A percentile compares a stretch with the other conserved stretches of the same genome.
phyloP scores from a whole-genome alignment of 2,329 filamentous ascomycete genomes.

The Cladophialophora carrionii region DNA sequence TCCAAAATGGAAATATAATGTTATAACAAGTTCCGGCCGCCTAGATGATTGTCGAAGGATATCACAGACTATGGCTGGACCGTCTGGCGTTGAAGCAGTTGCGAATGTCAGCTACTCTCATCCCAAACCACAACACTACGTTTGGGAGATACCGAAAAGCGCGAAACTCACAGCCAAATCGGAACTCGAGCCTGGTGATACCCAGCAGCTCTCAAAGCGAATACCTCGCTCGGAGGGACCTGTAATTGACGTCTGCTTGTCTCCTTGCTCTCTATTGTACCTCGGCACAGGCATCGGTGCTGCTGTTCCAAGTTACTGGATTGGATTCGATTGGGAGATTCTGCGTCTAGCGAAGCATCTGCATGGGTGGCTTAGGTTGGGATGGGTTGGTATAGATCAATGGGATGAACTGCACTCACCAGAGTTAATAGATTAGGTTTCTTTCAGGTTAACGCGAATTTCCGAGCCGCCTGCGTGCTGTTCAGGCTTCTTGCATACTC shows the following conservation, averaged over 20 bases:
- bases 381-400: not conserved
- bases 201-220: not conserved
- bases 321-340: slow-evolving; percentile 3
- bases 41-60: not conserved
- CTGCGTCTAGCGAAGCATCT: slow-evolving; percentile 28
- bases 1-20: slow-evolving; percentile 2
- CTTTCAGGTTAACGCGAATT: not conserved
- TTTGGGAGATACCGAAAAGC: not conserved
- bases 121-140: not conserved
- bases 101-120: not conserved
- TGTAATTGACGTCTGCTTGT: not conserved
- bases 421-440: not conserved
- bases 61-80: not conserved
- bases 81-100: not conserved
- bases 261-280: not conserved
- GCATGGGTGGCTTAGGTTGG: not conserved
- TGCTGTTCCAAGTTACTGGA: not conserved
- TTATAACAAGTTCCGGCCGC: not conserved
- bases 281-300: not conserved
- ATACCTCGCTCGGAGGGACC: too few species aligned
- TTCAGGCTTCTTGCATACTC: not conserved
- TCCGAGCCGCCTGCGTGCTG: not conserved
- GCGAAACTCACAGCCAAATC: not conserved
- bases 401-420: not conserved
- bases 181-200: not conserved